These are phyloP conservation scores for Mortierella sp. DNA, from an alignment of 371 early-diverging fungal species.

Conservation along the genomic window DNA sequence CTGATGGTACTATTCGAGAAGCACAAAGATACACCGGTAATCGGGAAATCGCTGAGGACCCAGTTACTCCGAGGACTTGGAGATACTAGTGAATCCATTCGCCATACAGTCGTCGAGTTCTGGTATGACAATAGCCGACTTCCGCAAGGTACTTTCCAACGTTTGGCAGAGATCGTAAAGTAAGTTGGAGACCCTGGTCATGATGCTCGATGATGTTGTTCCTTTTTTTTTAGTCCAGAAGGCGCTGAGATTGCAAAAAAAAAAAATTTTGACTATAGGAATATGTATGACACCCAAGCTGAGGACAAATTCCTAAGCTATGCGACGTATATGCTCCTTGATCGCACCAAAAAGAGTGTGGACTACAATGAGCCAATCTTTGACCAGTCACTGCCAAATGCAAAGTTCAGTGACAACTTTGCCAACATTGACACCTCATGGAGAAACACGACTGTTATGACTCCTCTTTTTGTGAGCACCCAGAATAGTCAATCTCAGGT, in stretches of 20 bases:
- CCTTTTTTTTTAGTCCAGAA: not conserved
- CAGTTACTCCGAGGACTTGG: slow-evolving; percentile 67
- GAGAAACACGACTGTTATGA: slow-evolving; percentile 69
- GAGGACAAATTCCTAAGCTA: slow-evolving; percentile 73
- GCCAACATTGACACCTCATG: slow-evolving; percentile 71
- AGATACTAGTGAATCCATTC: slow-evolving; percentile 62
- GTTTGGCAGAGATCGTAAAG: slow-evolving; percentile 57
- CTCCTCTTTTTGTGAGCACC: slow-evolving; percentile 73
- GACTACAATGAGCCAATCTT: slow-evolving; percentile 70
- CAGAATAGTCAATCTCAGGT: slow-evolving; percentile 56
- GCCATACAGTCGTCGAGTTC: slow-evolving; percentile 59
- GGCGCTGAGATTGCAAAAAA: not conserved
- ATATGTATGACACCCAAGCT: slow-evolving; percentile 69
- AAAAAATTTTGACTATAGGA: slow-evolving; percentile 42
- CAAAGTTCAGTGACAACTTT: slow-evolving; percentile 61
- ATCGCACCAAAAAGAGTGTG: slow-evolving; percentile 65
- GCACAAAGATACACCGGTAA: not conserved
- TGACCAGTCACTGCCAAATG: slow-evolving; percentile 68
- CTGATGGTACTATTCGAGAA: slow-evolving; percentile 50
- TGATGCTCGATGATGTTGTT: too few species aligned
- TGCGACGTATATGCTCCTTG: slow-evolving; percentile 68
- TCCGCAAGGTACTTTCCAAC: slow-evolving; percentile 54
- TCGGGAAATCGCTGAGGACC: slow-evolving; percentile 54
- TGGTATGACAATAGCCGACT: slow-evolving; percentile 55
- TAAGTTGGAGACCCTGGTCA: slow-evolving; percentile 20